Evolutionary conservation across 192 early-diverging fungal species (phyloP).

Genomic region (Coemansia sp.): DNA sequence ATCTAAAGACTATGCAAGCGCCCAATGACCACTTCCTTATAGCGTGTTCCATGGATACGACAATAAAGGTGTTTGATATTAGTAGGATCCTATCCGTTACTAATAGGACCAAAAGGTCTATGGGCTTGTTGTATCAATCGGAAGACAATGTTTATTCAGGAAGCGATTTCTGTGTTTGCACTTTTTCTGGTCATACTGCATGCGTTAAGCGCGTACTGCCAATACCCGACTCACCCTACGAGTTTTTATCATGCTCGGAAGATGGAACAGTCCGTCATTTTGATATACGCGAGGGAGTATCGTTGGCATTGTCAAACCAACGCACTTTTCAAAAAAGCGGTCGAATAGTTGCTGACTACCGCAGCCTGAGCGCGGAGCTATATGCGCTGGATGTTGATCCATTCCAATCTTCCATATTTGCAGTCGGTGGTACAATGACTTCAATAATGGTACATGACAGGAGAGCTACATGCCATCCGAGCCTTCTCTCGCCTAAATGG

Average conservation of each 20-base stretch:
- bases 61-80: constrained; percentile 60
- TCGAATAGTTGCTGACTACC: constrained; percentile 55
- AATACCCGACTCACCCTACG: constrained; percentile 51
- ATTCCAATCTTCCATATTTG: constrained; percentile 57
- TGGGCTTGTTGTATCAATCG: neutral
- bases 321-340: constrained; percentile 10
- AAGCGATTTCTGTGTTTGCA: constrained; percentile 31
- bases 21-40: constrained; percentile 62
- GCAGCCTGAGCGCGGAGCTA: constrained; percentile 44
- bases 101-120: constrained; percentile 2
- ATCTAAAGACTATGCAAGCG: constrained; percentile 65
- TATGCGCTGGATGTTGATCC: constrained; percentile 57
- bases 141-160: constrained; percentile 13
- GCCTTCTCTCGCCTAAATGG: neutral
- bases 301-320: constrained; percentile 4
- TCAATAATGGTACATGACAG: constrained; percentile 57
- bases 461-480: constrained; percentile 32
- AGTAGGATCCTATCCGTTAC: constrained; percentile 17
- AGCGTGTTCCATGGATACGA: constrained; percentile 64
- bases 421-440: constrained; percentile 58
- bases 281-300: constrained; percentile 54
- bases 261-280: constrained; percentile 62
- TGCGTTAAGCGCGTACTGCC: constrained; percentile 55
- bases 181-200: constrained; percentile 55
- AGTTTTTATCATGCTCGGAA: constrained; percentile 62